Conservation (phyloP, 164 flowering plant species). For the Vitis amurensis region DNA sequence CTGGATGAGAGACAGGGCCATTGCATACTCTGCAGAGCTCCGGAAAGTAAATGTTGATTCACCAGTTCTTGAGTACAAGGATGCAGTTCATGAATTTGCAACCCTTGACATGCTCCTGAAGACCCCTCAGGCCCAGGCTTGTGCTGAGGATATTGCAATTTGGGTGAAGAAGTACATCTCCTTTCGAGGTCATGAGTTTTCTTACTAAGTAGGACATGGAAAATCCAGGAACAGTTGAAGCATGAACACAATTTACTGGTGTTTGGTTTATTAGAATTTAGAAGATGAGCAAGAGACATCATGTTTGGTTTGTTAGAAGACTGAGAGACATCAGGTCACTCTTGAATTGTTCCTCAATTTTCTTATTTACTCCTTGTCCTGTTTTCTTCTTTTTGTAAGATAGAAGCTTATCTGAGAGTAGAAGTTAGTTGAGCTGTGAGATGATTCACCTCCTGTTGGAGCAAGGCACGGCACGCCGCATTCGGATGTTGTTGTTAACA, state of each 20-base stretch:
- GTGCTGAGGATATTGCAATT: constrained; percentile 73
- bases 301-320: too few species aligned
- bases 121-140: constrained; percentile 76
- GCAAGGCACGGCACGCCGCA: background rate
- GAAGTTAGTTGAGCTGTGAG: constrained; percentile 25
- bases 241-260: background rate
- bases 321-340: background rate
- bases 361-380: constrained; percentile 2
- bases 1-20: constrained; percentile 81
- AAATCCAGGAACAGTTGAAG: constrained; percentile 2
- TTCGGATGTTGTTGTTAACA: constrained; percentile 7
- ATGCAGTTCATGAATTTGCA: constrained; percentile 67
- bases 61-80: constrained; percentile 76
- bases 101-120: constrained; percentile 72
- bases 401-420: constrained; percentile 17
- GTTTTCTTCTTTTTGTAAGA: constrained; percentile 27
- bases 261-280: too few species aligned
- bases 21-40: constrained; percentile 74
- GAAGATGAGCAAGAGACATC: too few species aligned
- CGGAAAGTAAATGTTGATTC: constrained; percentile 77
- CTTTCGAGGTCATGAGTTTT: constrained; percentile 71
- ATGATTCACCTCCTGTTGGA: constrained; percentile 4
- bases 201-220: constrained; percentile 35
- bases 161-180: constrained; percentile 83
- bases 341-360: background rate